Base-by-base conservation (phyloP, 2,329 filamentous ascomycete genomes). In the Alternaria angustiovoidea region DNA sequence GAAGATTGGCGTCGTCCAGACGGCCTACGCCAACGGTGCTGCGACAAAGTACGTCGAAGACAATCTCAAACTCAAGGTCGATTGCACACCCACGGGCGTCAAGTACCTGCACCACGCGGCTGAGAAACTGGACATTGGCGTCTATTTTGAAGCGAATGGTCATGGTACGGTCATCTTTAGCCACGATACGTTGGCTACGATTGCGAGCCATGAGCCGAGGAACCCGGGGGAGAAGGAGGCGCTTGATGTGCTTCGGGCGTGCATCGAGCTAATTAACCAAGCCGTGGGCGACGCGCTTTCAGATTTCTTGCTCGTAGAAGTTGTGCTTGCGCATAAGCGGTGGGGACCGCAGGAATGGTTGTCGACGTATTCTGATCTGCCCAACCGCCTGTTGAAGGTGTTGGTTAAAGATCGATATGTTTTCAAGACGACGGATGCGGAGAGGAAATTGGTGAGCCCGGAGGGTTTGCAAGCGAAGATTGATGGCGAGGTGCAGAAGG, bases 31-130 rank as follows among this genome's bases (percentile, higher is more conserved):
- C 78, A 99, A 99, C 79, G 95, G 95, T 51, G 91, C 94, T 24
- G 94, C 92, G 76, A 98, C 95, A 34, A 90, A 91, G 72, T 98
- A 97, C 79, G 91, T 99, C 55, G 88, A 92, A 76, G 91, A 95
- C 78, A 90, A 92, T 66, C 86, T 98, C 57, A 91, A 91, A 73
- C 88, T 99, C 42, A 94, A 94, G 49, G 92, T 97, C 22, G 89
- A 96, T 60, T 97, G 92, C 85, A 98, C 95, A 1, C 89, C 93
- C 14, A 99, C 95, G 0, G 95, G 95, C 67, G 95, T 99, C 63
- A 99, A 99, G 85, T 92, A 97, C 81, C 87, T 99, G 64, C 95
- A 99, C 81, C 95, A 98, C 75, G 95, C 93, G n/a, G 95, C 95
- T 39, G 89, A 92, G 73, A 92, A 94, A 67, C 97, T 96, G 71